These are phyloP conservation scores for Aspergillus leporis DNA, from an alignment of 495 filamentous ascomycete species.

Conservation along the genomic window DNA sequence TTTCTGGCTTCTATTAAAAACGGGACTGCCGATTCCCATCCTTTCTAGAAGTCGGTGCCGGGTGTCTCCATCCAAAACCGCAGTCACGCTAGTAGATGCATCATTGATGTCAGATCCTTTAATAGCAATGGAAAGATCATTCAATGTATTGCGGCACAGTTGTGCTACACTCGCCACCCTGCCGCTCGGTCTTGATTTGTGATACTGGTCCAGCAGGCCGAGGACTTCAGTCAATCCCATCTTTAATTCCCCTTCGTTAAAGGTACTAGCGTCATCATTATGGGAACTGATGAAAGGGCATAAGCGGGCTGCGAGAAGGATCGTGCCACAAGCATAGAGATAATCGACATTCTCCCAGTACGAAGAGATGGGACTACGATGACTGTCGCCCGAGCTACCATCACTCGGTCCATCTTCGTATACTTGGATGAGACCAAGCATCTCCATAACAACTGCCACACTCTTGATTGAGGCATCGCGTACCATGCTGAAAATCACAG, in stretches of 20 bases:
- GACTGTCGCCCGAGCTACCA: conserved; percentile 1
- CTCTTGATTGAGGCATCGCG: conserved; percentile 20
- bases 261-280: background rate
- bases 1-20: background rate
- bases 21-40: background rate
- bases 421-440: conserved; percentile 5
- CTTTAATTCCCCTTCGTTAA: conserved; percentile 1
- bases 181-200: background rate
- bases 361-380: conserved; percentile 6
- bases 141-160: conserved; percentile 9
- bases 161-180: background rate
- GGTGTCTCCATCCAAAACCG: background rate
- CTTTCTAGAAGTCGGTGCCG: conserved; percentile 2
- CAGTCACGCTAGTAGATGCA: background rate
- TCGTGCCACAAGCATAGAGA: conserved; percentile 15
- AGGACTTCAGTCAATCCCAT: background rate
- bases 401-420: conserved; percentile 9
- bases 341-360: conserved; percentile 22
- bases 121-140: background rate
- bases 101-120: background rate
- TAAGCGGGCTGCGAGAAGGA: conserved; percentile 12
- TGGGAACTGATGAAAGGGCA: conserved; percentile 1
- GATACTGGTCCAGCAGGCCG: conserved; percentile 4
- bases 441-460: conserved; percentile 9
- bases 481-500: conserved; percentile 8